A percentile compares a stretch with the other conserved stretches of the same genome.
phyloP scores from a whole-genome alignment of 179 eudicot genomes.

The Vitellaria paradoxa region DNA sequence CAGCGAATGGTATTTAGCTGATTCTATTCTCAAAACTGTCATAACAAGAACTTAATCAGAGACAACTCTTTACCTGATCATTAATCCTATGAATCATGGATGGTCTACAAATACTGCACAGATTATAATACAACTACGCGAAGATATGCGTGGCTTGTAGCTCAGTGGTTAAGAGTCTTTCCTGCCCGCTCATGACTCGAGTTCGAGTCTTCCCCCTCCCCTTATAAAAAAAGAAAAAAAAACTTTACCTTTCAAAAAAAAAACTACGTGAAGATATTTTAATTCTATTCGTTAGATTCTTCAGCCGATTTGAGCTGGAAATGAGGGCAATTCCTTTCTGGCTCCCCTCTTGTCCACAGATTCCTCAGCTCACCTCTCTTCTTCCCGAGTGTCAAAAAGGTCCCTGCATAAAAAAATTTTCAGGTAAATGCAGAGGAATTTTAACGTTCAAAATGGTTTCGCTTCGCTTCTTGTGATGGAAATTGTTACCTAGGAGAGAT shows the following conservation, averaged over 20 bases:
- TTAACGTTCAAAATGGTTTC: neutral
- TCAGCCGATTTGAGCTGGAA: conserved; percentile 33
- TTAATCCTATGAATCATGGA: neutral
- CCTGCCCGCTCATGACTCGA: no score
- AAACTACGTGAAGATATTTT: neutral
- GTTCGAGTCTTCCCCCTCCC: no score
- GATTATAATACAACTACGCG: neutral
- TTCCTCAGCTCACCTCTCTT: conserved; percentile 64
- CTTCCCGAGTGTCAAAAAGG: conserved; percentile 51
- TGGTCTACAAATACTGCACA: neutral
- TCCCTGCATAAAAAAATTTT: conserved; percentile 42
- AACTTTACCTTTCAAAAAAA: no score
- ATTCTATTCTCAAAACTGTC: no score
- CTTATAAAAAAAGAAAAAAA: no score
- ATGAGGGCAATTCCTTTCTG: conserved; percentile 69
- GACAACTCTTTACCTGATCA: neutral
- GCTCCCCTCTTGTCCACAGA: conserved; percentile 73
- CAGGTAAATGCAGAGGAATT: neutral
- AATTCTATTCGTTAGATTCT: conserved; percentile 25
- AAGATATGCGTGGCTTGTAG: no score
- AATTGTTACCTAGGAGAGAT: conserved; percentile 55
- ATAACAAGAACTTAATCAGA: no score
- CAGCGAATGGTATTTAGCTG: no score
- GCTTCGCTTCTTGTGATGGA: neutral
- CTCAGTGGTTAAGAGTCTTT: no score